Conservation (phyloP, 2,329 filamentous ascomycete genomes). For the Coniella vitis region DNA sequence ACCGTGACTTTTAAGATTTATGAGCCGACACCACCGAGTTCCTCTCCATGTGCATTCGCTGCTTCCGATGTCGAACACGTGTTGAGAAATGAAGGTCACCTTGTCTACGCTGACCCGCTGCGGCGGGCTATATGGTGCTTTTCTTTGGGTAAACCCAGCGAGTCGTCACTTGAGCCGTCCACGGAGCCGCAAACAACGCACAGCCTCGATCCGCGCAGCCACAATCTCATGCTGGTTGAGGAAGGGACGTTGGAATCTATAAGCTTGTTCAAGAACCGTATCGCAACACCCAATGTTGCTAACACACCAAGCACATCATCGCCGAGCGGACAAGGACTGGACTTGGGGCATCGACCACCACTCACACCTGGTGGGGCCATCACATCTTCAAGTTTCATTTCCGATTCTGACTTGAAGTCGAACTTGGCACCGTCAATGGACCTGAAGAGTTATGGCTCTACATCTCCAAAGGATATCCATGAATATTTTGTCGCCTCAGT, state of each 20-base stretch:
- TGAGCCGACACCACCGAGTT: constrained; percentile 38
- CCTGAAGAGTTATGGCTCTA: constrained; percentile 27
- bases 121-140: constrained; percentile 51
- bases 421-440: constrained; percentile 21
- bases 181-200: constrained; percentile 28
- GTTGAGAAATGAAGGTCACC: constrained; percentile 45
- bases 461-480: constrained; percentile 39
- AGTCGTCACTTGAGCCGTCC: constrained; percentile 19
- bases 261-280: constrained; percentile 39
- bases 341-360: constrained; percentile 27
- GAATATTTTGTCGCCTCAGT: constrained; percentile 49
- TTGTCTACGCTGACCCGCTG: constrained; percentile 45
- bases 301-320: constrained; percentile 42
- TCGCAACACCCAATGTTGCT: constrained; percentile 30
- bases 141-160: constrained; percentile 38
- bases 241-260: constrained; percentile 45
- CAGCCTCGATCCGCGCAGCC: constrained; percentile 37
- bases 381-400: background rate
- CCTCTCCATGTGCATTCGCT: constrained; percentile 37
- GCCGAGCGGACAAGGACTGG: constrained; percentile 33
- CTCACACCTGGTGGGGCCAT: constrained; percentile 19
- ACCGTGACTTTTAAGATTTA: constrained; percentile 50
- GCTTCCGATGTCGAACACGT: constrained; percentile 45
- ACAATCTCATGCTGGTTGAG: constrained; percentile 37
- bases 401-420: constrained; percentile 26